Conservation (phyloP, 805 yeast species). For the Brettanomyces bruxellensis region DNA sequence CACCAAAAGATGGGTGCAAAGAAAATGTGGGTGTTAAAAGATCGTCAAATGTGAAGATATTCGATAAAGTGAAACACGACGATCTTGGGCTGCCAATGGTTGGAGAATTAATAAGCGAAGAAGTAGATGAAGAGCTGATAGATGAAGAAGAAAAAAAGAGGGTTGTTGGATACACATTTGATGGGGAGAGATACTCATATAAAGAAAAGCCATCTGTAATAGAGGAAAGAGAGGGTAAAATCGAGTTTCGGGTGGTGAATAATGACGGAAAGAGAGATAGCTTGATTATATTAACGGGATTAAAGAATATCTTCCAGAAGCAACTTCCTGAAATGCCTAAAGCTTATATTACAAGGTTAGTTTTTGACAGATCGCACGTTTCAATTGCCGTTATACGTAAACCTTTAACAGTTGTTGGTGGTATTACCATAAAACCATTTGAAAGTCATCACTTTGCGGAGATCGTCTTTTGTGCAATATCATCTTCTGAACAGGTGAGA, state of each 20-base stretch:
- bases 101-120: conserved; percentile 4
- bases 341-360: conserved; percentile 90
- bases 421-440: conserved; percentile 93
- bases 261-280: conserved; percentile 85
- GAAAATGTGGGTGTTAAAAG: conserved; percentile 5
- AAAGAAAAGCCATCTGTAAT: conserved; percentile 90
- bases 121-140: conserved; percentile 13
- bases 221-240: conserved; percentile 88
- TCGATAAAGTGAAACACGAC: not conserved
- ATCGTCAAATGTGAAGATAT: not conserved
- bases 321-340: conserved; percentile 98
- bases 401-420: conserved; percentile 94
- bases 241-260: conserved; percentile 93
- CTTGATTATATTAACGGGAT: conserved; percentile 86
- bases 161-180: conserved; percentile 46
- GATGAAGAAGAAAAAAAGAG: conserved; percentile 32
- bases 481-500: conserved; percentile 94
- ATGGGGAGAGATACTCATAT: conserved; percentile 73
- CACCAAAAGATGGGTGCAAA: not conserved
- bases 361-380: conserved; percentile 87
- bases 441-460: conserved; percentile 89
- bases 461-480: conserved; percentile 96
- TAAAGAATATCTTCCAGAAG: conserved; percentile 92
- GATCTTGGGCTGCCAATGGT: conserved; percentile 2
- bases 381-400: conserved; percentile 94